Base-by-base conservation (phyloP, 2,329 filamentous ascomycete genomes). In the Huntiella moniliformis region DNA sequence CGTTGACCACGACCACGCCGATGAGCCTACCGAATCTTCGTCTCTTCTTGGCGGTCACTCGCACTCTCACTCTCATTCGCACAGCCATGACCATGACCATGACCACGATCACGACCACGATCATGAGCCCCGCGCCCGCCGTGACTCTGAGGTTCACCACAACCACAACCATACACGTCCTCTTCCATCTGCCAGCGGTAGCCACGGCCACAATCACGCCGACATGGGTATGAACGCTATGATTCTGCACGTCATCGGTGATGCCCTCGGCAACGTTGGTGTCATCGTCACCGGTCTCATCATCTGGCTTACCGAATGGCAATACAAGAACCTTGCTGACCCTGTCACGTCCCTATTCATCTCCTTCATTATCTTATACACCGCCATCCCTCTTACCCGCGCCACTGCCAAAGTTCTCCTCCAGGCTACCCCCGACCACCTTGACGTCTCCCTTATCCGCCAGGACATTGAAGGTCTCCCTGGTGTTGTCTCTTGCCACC, bases 171-270 rank as follows among this genome's bases (percentile, higher is more conserved):
- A 96, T 60, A 79, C 70, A 48, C 74, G 87, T 53, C 80, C 83
- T 1, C 77, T 75, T 55, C 59, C 67, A 11, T 61, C 65, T 50
- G 56, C 53, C 38, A 70, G 74, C 50, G 71, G 74, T 50, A 73
- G 77, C 22, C 75, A 81, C 53, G 75, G 81, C 28, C 85, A 92
- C 60, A 82, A 67, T 51, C 85, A 93, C 58, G 79, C 67, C 49
- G 87, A 98, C 57, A 80, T 98, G 67, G 94, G 94, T 61, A 96
- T 98, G 88, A 82, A 83, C 44, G 82, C 80, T 44, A 79, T 87
- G 66, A 64, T 87, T 49, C 67, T 82, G 22, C 78, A 82, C 55
- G 78, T 82, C 38, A 71, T 92, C 52, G 84, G 85, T 37, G 84
- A 92, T 61, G 83, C 83, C 39, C 71, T 92, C 3, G 85, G 84